phyloP scores from a whole-genome alignment of 345 rosid species.

The Cardamine occulta region DNA sequence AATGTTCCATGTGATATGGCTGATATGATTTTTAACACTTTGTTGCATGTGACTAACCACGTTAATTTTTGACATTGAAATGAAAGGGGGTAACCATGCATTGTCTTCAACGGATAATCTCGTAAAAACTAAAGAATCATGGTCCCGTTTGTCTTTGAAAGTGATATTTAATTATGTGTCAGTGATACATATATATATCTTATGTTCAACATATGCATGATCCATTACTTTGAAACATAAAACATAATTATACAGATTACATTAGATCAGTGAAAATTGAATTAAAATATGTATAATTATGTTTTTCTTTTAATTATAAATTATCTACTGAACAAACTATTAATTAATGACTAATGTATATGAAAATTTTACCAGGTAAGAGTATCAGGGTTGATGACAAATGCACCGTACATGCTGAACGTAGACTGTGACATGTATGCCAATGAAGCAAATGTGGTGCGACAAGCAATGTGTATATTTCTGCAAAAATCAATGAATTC shows the following conservation, averaged over 20 bases:
- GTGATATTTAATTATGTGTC: too few relatives aligned
- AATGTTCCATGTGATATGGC: constrained; percentile 1
- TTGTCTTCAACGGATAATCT: background rate
- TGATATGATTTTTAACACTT: background rate
- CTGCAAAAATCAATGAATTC: constrained; percentile 29
- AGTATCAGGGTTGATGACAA: constrained; percentile 73
- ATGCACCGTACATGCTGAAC: constrained; percentile 75
- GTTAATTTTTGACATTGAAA: background rate
- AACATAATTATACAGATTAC: too few relatives aligned
- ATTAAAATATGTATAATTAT: too few relatives aligned
- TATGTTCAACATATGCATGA: background rate
- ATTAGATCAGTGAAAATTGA: too few relatives aligned
- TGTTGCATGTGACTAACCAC: constrained; percentile 1
- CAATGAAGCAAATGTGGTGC: constrained; percentile 55
- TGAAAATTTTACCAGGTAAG: constrained; percentile 47
- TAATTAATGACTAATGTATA: background rate
- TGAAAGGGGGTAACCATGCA: background rate
- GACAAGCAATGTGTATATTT: constrained; percentile 59
- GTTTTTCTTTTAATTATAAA: too few relatives aligned
- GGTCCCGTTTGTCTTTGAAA: background rate
- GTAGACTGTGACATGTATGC: constrained; percentile 80
- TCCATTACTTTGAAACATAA: too few relatives aligned
- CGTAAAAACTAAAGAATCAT: background rate
- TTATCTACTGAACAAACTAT: background rate
- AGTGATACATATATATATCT: too few relatives aligned